Evolutionary conservation across 495 filamentous ascomycete genomes (phyloP).

Genomic region (Talaromyces wortmannii): DNA sequence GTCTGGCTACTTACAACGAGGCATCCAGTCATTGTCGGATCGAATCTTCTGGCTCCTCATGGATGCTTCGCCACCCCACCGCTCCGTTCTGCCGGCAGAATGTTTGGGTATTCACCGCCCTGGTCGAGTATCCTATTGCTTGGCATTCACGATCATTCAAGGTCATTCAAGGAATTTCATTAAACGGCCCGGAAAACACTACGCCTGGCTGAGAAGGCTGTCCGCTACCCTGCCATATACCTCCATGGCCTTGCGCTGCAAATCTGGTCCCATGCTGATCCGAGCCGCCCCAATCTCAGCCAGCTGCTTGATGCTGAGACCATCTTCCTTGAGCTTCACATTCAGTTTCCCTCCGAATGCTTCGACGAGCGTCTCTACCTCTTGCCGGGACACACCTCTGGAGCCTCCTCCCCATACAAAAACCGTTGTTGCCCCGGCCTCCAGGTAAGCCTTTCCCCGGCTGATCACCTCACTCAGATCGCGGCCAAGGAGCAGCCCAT

Average conservation of each 20-base stretch:
- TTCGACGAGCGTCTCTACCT: conserved; percentile 27
- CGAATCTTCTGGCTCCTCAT: conserved; percentile 36
- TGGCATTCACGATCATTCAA: no score
- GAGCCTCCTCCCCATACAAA: conserved; percentile 40
- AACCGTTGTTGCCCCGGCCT: conserved; percentile 36
- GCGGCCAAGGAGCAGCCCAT: conserved; percentile 24
- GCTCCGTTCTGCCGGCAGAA: neutral
- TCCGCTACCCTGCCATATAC: conserved; percentile 23
- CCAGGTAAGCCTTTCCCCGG: conserved; percentile 35
- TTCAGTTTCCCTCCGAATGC: conserved; percentile 26
- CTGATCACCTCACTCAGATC: conserved; percentile 32
- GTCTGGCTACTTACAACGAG: neutral
- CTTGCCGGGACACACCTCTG: conserved; percentile 21
- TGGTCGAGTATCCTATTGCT: neutral
- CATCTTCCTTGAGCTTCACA: conserved; percentile 26
- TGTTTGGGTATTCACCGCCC: neutral
- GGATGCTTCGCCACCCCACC: conserved; percentile 8
- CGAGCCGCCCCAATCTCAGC: conserved; percentile 35
- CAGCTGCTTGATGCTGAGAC: conserved; percentile 28
- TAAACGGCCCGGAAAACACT: no score
- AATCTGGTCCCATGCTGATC: conserved; percentile 31
- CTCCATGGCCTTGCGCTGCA: conserved; percentile 19
- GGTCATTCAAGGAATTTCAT: no score
- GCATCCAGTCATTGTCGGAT: neutral
- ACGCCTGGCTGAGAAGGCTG: conserved; percentile 1